phyloP scores from a whole-genome alignment of 352 stramenopile genomes.

The Thalassiosira allenii region DNA sequence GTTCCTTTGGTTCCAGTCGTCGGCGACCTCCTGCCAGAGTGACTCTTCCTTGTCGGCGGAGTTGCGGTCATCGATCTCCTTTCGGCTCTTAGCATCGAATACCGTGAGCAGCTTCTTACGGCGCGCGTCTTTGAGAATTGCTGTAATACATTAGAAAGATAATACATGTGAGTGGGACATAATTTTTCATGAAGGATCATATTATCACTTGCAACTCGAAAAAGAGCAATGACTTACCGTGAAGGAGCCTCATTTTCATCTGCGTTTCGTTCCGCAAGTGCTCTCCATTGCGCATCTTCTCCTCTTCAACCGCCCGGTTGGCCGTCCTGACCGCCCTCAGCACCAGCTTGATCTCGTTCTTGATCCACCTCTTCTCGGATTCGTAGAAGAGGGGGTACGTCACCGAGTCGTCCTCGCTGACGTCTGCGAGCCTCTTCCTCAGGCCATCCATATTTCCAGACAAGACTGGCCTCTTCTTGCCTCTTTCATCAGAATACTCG shows the following conservation, averaged over 20 bases:
- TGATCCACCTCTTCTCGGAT: conserved; percentile 6
- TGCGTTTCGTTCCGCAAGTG: not conserved
- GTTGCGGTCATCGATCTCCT: not conserved
- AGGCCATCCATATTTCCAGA: too few relatives aligned
- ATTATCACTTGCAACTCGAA: too few relatives aligned
- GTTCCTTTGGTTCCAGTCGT: not conserved
- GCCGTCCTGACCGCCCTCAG: not conserved
- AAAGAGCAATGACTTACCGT: not conserved
- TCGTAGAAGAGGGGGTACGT: conserved; percentile 3
- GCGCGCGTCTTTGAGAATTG: not conserved
- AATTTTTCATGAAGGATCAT: too few relatives aligned
- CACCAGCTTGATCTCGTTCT: not conserved
- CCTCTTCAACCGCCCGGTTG: not conserved
- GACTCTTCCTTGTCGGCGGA: not conserved
- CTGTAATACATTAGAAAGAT: not conserved
- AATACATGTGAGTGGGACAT: not conserved
- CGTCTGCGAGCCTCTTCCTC: not conserved
- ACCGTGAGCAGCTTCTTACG: not conserved
- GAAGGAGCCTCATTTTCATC: conserved; percentile 9
- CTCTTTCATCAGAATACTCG: not conserved
- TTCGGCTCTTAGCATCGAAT: not conserved
- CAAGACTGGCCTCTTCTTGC: not conserved
- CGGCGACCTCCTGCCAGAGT: not conserved
- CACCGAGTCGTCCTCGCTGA: not conserved
- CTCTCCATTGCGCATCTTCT: conserved; percentile 1